phyloP scores from a whole-genome alignment of 1,139 yeast species.

The Yamadazyma atmosphaerica region DNA sequence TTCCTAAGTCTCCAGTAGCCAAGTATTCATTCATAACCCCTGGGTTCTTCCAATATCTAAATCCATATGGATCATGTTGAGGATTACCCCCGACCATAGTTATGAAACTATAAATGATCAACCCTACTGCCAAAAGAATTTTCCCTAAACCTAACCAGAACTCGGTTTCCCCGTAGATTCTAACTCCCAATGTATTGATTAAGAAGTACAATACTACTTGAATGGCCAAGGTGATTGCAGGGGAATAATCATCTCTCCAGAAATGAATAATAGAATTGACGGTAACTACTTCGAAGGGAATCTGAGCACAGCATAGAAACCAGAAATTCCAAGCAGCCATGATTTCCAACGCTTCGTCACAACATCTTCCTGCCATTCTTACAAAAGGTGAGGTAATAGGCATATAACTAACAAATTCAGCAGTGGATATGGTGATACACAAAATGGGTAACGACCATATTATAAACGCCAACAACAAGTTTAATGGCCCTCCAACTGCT shows the following conservation, averaged over 20 bases:
- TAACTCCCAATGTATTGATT: constrained; percentile 64
- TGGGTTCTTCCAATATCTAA: constrained; percentile 64
- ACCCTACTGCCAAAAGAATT: constrained; percentile 56
- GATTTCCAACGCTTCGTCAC: constrained; percentile 70
- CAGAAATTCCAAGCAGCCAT: constrained; percentile 85
- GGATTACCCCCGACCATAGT: constrained; percentile 63
- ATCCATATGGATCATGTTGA: constrained; percentile 60
- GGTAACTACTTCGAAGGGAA: constrained; percentile 84
- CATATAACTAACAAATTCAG: constrained; percentile 79
- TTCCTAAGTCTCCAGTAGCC: constrained; percentile 29
- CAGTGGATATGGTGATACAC: constrained; percentile 66
- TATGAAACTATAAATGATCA: constrained; percentile 47
- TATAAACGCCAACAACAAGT: constrained; percentile 42
- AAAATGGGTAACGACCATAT: constrained; percentile 58
- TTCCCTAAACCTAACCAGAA: constrained; percentile 64
- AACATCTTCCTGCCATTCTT: constrained; percentile 56
- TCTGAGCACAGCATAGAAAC: constrained; percentile 72
- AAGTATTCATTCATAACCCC: constrained; percentile 56
- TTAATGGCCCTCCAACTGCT: constrained; percentile 48
- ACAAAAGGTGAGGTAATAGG: constrained; percentile 70
- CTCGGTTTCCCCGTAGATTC: constrained; percentile 66
- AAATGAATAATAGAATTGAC: constrained; percentile 76
- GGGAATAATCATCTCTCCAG: constrained; percentile 76
- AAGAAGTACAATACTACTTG: constrained; percentile 64
- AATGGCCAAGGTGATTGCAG: constrained; percentile 63